Evolutionary conservation across 352 stramenopile species (phyloP), one percentile per base, ranked within the genome.

Genomic region (Saprolegnia parasitica): DNA sequence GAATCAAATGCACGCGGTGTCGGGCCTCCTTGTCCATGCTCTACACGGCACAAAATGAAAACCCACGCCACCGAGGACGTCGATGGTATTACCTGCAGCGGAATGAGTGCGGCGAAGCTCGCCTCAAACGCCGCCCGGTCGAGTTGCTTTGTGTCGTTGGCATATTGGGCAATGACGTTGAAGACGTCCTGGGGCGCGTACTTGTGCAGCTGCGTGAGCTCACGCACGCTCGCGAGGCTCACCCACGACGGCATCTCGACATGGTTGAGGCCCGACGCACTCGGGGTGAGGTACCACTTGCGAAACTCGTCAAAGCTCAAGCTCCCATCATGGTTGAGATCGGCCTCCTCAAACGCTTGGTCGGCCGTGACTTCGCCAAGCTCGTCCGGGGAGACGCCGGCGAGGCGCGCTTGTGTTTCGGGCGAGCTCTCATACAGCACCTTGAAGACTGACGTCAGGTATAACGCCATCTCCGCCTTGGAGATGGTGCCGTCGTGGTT

Each of bases 281-380:
- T 74, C 16, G 78, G 73, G 26, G 90, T 74, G 71, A 82, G 78
- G 65, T 91, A 95, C 88, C 88, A 96, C 8, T 76, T 70, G 13
- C 81, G 82, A 46, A 96, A 96, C 67, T 96, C 88, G 1, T 84
- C 75, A 67, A 94, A 96, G 20, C 82, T 91, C 65, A 96, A 73
- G 90, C 60, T 37, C 4, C 50, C 39, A 37, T 77, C 73, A 29
- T 74, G 63, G 45, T 77, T 73, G 0, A 55, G 24, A 64, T 77
- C 73, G 26, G 73, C 73, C 26, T 76, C 85, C 11, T 46, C 75
- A 74, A 96, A 96, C 42, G 84, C 81, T 65, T 95, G 81, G 62
- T 92, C 84, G 2, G 83, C 82, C 11, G 85, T 95, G 56, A 91
- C 88, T 35, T 78, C 72, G 0, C 78, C 87, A 11, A 96, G 72